Conservation (phyloP, 2,329 filamentous ascomycete species). For the Curvularia spicifera region DNA sequence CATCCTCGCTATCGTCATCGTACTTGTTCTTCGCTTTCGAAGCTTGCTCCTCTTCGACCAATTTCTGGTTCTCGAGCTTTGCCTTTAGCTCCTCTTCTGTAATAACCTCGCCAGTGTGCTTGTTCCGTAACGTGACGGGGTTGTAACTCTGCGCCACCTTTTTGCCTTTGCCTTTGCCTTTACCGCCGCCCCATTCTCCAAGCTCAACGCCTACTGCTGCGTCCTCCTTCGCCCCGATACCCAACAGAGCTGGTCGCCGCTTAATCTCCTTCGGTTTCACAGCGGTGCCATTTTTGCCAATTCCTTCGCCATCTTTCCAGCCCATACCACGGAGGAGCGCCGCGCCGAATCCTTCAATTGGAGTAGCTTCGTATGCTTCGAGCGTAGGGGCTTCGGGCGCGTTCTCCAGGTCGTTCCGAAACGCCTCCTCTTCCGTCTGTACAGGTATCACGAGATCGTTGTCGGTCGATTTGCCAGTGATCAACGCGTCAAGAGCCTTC, state of each 20-base stretch:
- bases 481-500: slow-evolving; percentile 55
- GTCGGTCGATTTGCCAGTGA: slow-evolving; percentile 49
- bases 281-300: slow-evolving; percentile 57
- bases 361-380: slow-evolving; percentile 85
- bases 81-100: slow-evolving; percentile 67
- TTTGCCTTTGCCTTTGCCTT: slow-evolving; percentile 51
- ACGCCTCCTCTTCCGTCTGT: slow-evolving; percentile 68
- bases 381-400: slow-evolving; percentile 78
- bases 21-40: slow-evolving; percentile 21
- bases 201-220: slow-evolving; percentile 68
- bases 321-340: slow-evolving; percentile 92
- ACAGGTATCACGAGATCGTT: slow-evolving; percentile 49
- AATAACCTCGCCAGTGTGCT: slow-evolving; percentile 66
- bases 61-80: slow-evolving; percentile 58
- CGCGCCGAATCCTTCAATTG: slow-evolving; percentile 93
- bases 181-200: slow-evolving; percentile 68
- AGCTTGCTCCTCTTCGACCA: slow-evolving; percentile 50
- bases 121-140: slow-evolving; percentile 67
- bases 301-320: slow-evolving; percentile 75
- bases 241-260: slow-evolving; percentile 78
- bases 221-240: slow-evolving; percentile 85
- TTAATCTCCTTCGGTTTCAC: slow-evolving; percentile 69
- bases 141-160: slow-evolving; percentile 61
- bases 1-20: slow-evolving; percentile 24
- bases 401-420: slow-evolving; percentile 70